Evolutionary conservation across 345 rosid species (phyloP).

Genomic region (Conringia planisiliqua): DNA sequence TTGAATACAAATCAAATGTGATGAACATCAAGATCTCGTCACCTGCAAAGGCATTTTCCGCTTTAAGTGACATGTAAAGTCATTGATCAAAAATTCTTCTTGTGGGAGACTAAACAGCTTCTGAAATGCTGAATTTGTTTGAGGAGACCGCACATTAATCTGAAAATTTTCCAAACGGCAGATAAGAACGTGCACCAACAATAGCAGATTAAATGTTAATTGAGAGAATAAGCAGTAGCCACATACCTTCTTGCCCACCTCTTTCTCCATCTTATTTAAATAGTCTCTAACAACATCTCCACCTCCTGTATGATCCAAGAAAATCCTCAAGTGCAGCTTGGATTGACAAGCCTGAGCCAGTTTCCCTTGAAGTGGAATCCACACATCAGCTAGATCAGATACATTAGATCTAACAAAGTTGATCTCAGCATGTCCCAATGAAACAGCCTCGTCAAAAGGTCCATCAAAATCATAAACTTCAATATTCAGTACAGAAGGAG

Average conservation of each 20-base stretch:
- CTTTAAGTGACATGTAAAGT: constrained; percentile 94
- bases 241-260: constrained; percentile 92
- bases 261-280: constrained; percentile 96
- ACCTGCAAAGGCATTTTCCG: constrained; percentile 97
- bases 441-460: constrained; percentile 85
- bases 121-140: constrained; percentile 94
- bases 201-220: constrained; percentile 3
- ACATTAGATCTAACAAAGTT: constrained; percentile 84
- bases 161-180: constrained; percentile 29
- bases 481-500: constrained; percentile 87
- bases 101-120: constrained; percentile 92
- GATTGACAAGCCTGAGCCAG: constrained; percentile 93
- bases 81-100: constrained; percentile 96
- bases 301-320: constrained; percentile 86
- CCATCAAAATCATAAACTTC: constrained; percentile 96
- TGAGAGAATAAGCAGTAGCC: constrained; percentile 7
- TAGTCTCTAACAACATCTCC: constrained; percentile 78
- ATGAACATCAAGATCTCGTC: constrained; percentile 19
- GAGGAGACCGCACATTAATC: constrained; percentile 95
- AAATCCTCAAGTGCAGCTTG: constrained; percentile 81
- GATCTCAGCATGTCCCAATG: constrained; percentile 77
- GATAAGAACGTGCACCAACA: constrained; percentile 6
- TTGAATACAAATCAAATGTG: background rate
- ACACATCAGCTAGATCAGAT: constrained; percentile 85
- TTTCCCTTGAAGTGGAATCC: constrained; percentile 87